Evolutionary conservation across 2,329 filamentous ascomycete species (phyloP), one percentile per base, ranked within the genome.

Genomic region (Ophiostoma montium): DNA sequence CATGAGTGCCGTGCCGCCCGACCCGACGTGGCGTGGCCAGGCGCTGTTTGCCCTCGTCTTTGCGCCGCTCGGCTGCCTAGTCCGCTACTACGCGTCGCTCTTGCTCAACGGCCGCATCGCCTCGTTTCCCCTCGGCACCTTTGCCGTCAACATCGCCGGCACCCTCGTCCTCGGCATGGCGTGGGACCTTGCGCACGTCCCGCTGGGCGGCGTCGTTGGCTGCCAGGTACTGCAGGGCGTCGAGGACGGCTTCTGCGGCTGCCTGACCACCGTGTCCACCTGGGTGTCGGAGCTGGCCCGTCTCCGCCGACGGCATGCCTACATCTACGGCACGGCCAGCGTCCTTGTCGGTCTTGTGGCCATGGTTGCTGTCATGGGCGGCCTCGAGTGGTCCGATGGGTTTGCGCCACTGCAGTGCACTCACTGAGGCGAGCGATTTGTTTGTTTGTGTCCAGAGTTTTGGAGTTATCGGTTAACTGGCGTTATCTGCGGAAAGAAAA

Each of bases 81-180:
- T 74, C 0, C 76, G 90, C 3, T 94, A 85, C 66, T 89, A 87
- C 60, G 63, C 76, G 1, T 84, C 84, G 0, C 60, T 84, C 7
- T 63, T 69, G 21, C 72, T 95, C n/a, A 95, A 95, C 58, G 68
- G 74, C 0, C 70, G 76, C 18, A 56, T 78, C 0, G 63, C 78
- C 0, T 67, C 72, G 0, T 95, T 95, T 56, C 90, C 90, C 0
- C 63, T 95, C 0, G 90, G 90, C 2, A 96, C 90, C 0, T 95
- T 95, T 58, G 66, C 69, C 0, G 86, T 84, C 27, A 96, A 96
- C 59, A 70, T 94, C 5, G 62, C 82, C 13, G 90, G 89, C 5
- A 88, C 86, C 0, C 74, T 74, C 0, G 64, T 95, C 15, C 63
- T 94, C 46, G 88, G 78, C 13, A 80, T 87, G 72, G 75, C 79